phyloP scores from a whole-genome alignment of 73 alveolate genomes.

The Paramecium primaurelia region DNA sequence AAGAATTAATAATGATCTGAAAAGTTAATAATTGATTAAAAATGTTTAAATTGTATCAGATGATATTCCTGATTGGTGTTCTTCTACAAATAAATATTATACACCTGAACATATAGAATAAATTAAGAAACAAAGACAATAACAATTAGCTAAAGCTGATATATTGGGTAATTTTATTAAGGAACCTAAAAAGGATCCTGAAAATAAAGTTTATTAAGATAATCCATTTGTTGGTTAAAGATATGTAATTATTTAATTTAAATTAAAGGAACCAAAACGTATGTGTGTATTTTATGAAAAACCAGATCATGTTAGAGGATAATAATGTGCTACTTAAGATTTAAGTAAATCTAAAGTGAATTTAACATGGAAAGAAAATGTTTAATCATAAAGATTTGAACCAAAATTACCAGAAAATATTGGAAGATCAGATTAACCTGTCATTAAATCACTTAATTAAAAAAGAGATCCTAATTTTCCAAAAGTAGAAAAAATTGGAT shows the following conservation, averaged over 20 bases:
- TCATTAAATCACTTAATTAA: constrained; percentile 19
- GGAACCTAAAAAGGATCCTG: constrained; percentile 47
- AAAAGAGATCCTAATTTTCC: constrained; percentile 48
- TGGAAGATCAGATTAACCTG: constrained; percentile 40
- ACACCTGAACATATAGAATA: constrained; percentile 53
- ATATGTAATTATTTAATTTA: constrained; percentile 27
- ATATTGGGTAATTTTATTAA: constrained; percentile 56
- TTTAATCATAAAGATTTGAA: constrained; percentile 46
- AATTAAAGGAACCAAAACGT: constrained; percentile 34
- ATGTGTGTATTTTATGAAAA: constrained; percentile 53
- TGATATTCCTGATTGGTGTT: constrained; percentile 58
- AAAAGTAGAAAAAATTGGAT: constrained; percentile 49
- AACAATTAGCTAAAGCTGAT: constrained; percentile 54
- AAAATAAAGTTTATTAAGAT: constrained; percentile 35
- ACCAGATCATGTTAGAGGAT: constrained; percentile 31
- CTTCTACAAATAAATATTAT: constrained; percentile 51
- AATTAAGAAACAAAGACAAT: constrained; percentile 26
- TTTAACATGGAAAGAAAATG: constrained; percentile 50
- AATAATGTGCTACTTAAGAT: constrained; percentile 26
- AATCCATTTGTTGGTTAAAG: constrained; percentile 52
- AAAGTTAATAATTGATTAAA: constrained; percentile 31
- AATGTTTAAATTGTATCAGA: constrained; percentile 55
- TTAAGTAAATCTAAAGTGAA: constrained; percentile 46
- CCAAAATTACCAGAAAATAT: constrained; percentile 9
- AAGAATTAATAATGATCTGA: constrained; percentile 49